Evolutionary conservation across 2,329 filamentous ascomycete genomes (phyloP).

Genomic region (Cladophialophora psammophila): DNA sequence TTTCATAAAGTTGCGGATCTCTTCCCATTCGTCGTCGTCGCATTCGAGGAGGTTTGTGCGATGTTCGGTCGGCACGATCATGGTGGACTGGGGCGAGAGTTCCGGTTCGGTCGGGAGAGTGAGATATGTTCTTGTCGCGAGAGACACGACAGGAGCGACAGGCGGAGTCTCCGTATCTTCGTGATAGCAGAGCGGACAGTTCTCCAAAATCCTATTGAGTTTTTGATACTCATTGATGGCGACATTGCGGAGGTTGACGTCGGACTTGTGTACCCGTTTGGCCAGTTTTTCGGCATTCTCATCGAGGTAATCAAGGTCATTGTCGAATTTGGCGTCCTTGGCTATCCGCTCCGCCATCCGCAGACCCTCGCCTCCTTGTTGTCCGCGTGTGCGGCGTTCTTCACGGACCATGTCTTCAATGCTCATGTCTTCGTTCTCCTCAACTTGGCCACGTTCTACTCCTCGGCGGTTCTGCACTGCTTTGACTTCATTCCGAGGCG

Average conservation of each 20-base stretch:
- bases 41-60: constrained; percentile 92
- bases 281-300: constrained; percentile 93
- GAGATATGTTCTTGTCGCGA: constrained; percentile 85
- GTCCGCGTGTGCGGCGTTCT: constrained; percentile 82
- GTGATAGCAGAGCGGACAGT: constrained; percentile 89
- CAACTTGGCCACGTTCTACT: constrained; percentile 80
- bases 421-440: constrained; percentile 93
- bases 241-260: constrained; percentile 83
- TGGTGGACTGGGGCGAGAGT: constrained; percentile 79
- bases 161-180: constrained; percentile 82
- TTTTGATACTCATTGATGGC: constrained; percentile 90
- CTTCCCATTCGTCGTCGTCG: constrained; percentile 99
- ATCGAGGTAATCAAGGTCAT: constrained; percentile 95
- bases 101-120: constrained; percentile 91
- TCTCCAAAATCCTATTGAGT: constrained; percentile 83
- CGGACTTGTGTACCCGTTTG: constrained; percentile 83
- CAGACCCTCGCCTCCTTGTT: constrained; percentile 78
- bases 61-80: constrained; percentile 89
- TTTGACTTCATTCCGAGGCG: constrained; percentile 76
- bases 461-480: constrained; percentile 80
- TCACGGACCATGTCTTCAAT: constrained; percentile 98
- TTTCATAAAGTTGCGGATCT: constrained; percentile 99
- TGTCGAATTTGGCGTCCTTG: constrained; percentile 87
- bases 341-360: constrained; percentile 91
- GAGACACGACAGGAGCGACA: constrained; percentile 81